These are phyloP conservation scores for Backusella australiensis DNA, from an alignment of 192 early-diverging fungal species.

Conservation along the genomic window DNA sequence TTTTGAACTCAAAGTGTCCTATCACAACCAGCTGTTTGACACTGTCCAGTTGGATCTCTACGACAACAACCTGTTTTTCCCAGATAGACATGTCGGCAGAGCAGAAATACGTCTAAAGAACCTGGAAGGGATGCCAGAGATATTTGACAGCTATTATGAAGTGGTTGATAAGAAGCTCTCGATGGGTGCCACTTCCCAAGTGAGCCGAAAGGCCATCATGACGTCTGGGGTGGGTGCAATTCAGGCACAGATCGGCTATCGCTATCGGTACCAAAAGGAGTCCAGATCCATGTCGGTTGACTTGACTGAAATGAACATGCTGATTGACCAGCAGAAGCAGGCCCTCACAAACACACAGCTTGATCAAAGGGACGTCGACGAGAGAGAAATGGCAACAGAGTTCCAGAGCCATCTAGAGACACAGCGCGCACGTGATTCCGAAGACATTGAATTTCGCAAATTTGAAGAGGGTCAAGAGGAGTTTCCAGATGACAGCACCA, in stretches of 20 bases:
- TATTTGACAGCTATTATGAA: slow-evolving; percentile 72
- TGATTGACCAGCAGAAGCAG: slow-evolving; percentile 1
- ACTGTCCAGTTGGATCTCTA: slow-evolving; percentile 71
- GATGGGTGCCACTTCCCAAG: slow-evolving; percentile 56
- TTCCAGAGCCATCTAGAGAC: slow-evolving; percentile 6
- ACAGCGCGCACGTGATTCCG: background rate
- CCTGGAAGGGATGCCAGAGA: slow-evolving; percentile 67
- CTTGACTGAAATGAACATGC: background rate
- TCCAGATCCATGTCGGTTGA: background rate
- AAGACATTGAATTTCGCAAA: slow-evolving; percentile 10
- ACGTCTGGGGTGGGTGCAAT: slow-evolving; percentile 66
- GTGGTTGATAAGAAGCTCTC: slow-evolving; percentile 73
- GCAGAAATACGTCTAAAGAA: slow-evolving; percentile 64
- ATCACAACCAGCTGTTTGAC: slow-evolving; percentile 77
- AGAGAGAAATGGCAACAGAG: slow-evolving; percentile 7
- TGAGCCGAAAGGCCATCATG: slow-evolving; percentile 26
- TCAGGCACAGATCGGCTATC: slow-evolving; percentile 67
- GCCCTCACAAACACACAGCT: background rate
- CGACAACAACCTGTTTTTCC: slow-evolving; percentile 55
- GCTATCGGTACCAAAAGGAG: slow-evolving; percentile 28
- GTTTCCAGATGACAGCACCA: slow-evolving; percentile 18
- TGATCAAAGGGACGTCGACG: background rate
- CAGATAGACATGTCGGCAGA: slow-evolving; percentile 66
- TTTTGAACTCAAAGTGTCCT: slow-evolving; percentile 66
- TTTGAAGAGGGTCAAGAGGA: slow-evolving; percentile 13